phyloP scores from a whole-genome alignment of 176 grass and related monocot species.

The Ensete glaucum region DNA sequence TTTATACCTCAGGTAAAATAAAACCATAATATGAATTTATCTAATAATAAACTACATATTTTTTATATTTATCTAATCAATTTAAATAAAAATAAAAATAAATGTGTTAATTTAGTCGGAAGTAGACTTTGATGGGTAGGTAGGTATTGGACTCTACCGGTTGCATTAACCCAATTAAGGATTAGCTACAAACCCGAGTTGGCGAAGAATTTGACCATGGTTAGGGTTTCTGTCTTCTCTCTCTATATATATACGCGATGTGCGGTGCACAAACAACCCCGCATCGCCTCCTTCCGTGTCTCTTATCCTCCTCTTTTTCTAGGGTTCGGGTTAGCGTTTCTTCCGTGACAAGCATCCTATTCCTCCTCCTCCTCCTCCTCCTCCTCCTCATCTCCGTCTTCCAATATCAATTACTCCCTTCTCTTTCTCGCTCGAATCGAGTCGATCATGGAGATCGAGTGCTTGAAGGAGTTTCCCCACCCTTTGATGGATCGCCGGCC shows the following conservation, averaged over 20 bases:
- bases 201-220: not conserved
- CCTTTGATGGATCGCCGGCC: slow-evolving; percentile 8
- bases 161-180: too few species aligned
- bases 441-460: slow-evolving; percentile 24
- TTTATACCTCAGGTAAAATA: too few species aligned
- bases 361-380: not conserved
- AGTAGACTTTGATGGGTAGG: too few species aligned
- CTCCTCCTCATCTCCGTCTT: not conserved
- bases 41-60: too few species aligned
- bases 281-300: not conserved
- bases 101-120: too few species aligned
- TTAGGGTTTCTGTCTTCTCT: not conserved
- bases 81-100: too few species aligned
- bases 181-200: too few species aligned
- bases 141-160: too few species aligned
- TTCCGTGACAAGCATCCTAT: not conserved
- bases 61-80: too few species aligned
- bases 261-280: not conserved
- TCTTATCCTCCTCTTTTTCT: not conserved
- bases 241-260: not conserved
- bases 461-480: slow-evolving; percentile 15
- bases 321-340: not conserved
- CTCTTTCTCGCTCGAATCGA: slow-evolving; percentile 4
- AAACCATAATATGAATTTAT: too few species aligned
- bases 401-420: not conserved